Evolutionary conservation across 345 rosid genomes (phyloP), one percentile per base, ranked within the genome.

Genomic region (Dipteronia dyeriana): DNA sequence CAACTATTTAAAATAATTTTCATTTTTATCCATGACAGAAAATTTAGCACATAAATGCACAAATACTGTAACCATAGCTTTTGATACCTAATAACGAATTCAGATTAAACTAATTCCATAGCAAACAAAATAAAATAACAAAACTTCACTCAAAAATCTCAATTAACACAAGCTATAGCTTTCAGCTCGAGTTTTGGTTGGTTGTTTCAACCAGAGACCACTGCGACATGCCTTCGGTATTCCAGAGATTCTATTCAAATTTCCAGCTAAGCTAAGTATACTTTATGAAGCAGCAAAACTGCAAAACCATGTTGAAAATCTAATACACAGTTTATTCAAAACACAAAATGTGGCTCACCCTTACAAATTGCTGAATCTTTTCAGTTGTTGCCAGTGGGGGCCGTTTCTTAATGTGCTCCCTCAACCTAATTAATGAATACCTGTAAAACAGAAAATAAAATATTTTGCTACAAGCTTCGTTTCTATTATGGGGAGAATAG

Each of bases 401-500:
- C 17, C 99, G 98, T 77, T 96, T 96, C 89, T 96, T 96, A 82
- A 92, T 96, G 86, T 96, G 98, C 86, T 96, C 98, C 82, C 98
- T 88, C 89, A 94, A 78, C 76, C 88, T 90, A 71, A 83, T 61
- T 78, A 95, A 82, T 0, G 99, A 95, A 88, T 89, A 90, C 71
- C 98, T 95, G 84, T 73, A 80, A 84, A 79, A 43, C 53, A 10
- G 25, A 71, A 26, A 41, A 47, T 56, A 61, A 25, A 68, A 5
- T 77, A 8, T 41, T 70, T 11, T 59, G 63, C 12, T 25, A 59
- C 23, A 12, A 59, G 63, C 63, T 19, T 59, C 63, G 20, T 59
- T 59, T 59, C 9, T 20, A 13, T 59, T 59, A 22, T n/a, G 26
- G 57, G 63, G 8, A 26, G 22, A 26, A 16, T 63, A 63, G 34